Evolutionary conservation across 768 basidiomycete species (phyloP).

Genomic region (Collybiopsis luxurians): DNA sequence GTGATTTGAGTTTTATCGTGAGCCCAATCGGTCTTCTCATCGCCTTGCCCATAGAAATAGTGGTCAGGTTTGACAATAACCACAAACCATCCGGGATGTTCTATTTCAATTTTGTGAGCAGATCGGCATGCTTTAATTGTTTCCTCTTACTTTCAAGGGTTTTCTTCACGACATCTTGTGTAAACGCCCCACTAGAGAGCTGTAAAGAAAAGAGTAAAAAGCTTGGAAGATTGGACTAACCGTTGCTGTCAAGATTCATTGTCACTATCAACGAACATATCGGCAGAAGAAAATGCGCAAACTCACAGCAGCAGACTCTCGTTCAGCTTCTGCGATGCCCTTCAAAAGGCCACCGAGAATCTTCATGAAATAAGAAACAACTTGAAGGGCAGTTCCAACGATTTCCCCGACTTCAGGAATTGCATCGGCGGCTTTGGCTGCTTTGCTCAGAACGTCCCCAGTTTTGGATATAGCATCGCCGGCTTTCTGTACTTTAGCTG

Average conservation of each 20-base stretch:
- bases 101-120: background rate
- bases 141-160: background rate
- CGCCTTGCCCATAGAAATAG: background rate
- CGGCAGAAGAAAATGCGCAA: background rate
- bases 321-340: background rate
- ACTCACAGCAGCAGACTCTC: background rate
- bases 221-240: no score
- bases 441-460: background rate
- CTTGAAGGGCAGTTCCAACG: background rate
- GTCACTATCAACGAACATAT: background rate
- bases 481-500: background rate
- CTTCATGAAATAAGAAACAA: background rate
- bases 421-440: background rate
- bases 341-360: background rate
- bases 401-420: background rate
- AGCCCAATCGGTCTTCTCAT: slow-evolving; percentile 1
- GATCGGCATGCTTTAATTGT: no score
- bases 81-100: background rate
- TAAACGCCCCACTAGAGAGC: background rate
- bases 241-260: no score
- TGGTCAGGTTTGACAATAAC: background rate
- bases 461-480: background rate
- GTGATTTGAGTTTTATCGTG: background rate
- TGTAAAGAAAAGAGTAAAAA: background rate
- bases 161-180: background rate